Evolutionary conservation across 345 rosid species (phyloP).

Genomic region (Eutrema heterophyllum): DNA sequence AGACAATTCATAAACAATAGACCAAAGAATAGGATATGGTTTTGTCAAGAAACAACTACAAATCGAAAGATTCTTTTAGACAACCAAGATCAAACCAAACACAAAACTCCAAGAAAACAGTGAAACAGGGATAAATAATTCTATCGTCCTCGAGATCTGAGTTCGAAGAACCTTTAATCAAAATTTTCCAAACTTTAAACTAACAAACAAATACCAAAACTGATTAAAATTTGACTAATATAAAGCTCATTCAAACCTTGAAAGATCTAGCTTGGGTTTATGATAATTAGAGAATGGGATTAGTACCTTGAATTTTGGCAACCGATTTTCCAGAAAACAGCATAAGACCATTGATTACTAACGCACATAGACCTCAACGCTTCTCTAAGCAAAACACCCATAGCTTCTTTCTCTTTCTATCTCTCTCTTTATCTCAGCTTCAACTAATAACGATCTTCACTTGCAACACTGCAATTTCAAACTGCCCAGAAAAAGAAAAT

Average conservation of each 20-base stretch:
- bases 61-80: constrained; percentile 48
- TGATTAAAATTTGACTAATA: not conserved
- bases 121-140: constrained; percentile 17
- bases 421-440: not conserved
- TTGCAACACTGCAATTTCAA: constrained; percentile 29
- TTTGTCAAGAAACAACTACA: constrained; percentile 36
- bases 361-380: constrained; percentile 75
- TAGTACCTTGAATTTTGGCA: constrained; percentile 78
- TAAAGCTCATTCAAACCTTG: not conserved
- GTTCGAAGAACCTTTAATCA: not conserved
- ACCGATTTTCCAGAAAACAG: constrained; percentile 96
- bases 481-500: not conserved
- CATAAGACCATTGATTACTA: constrained; percentile 73
- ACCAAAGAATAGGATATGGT: constrained; percentile 30
- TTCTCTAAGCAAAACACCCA: constrained; percentile 77
- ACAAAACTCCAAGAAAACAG: constrained; percentile 54
- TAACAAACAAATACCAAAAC: not conserved
- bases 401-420: constrained; percentile 19
- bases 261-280: not conserved
- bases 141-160: constrained; percentile 33
- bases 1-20: constrained; percentile 29
- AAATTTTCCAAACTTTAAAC: not conserved
- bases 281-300: not conserved
- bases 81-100: constrained; percentile 66
- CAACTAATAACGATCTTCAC: constrained; percentile 11